A percentile compares a stretch with the other conserved stretches of the same genome.
Conservation (phyloP, 345 rosid species). For the Aquilaria sinensis region DNA sequence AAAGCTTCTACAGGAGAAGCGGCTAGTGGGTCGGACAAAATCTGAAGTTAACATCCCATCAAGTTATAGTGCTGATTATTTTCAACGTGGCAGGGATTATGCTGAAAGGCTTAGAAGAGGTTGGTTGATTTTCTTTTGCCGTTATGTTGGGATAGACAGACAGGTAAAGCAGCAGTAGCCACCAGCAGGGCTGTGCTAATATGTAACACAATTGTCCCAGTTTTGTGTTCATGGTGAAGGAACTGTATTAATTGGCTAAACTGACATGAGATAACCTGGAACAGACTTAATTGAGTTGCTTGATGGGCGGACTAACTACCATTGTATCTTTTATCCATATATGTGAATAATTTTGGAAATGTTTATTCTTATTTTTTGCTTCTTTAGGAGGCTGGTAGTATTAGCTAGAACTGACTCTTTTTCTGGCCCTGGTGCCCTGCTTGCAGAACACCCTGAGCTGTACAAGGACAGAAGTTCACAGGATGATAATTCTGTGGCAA, state of each 20-base stretch:
- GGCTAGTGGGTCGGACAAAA: conserved; percentile 67
- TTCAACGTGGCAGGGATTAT: conserved; percentile 89
- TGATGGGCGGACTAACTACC: too few species aligned
- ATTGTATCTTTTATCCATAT: not conserved
- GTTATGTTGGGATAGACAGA: too few species aligned
- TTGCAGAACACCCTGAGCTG: conserved; percentile 90
- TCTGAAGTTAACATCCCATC: conserved; percentile 78
- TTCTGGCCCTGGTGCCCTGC: not conserved
- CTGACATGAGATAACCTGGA: too few species aligned
- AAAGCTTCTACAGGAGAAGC: conserved; percentile 91
- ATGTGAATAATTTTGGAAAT: not conserved
- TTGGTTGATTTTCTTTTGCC: conserved; percentile 17
- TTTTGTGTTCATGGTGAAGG: too few species aligned
- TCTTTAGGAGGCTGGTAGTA: not conserved
- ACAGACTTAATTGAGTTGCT: too few species aligned
- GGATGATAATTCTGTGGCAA: conserved; percentile 48
- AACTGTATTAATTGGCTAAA: too few species aligned
- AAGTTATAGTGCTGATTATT: conserved; percentile 95
- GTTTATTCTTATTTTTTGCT: not conserved
- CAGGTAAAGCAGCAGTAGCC: too few species aligned
- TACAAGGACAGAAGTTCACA: conserved; percentile 60
- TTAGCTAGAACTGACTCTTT: not conserved
- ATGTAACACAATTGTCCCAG: too few species aligned
- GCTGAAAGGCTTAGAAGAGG: conserved; percentile 96
- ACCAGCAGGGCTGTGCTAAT: too few species aligned